These are phyloP conservation scores for Pisolithus microcarpus DNA, from an alignment of 768 basidiomycete genomes.

Conservation along the genomic window DNA sequence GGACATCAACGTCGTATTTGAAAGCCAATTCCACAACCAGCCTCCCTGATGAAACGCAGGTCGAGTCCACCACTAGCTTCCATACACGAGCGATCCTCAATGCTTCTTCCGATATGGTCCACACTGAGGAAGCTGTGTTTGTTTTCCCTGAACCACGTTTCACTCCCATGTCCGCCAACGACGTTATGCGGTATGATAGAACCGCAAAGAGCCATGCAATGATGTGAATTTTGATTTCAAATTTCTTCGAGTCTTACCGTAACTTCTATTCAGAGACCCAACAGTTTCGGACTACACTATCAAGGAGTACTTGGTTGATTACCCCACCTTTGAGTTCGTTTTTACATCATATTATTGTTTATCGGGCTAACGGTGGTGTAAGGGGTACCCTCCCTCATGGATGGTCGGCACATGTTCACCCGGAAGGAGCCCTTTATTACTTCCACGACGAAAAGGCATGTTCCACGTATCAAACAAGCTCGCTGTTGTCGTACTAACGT, in stretches of 20 bases:
- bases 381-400: conserved; percentile 17
- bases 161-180: conserved; percentile 11
- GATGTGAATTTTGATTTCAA: conserved; percentile 4
- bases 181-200: conserved; percentile 12
- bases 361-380: neutral
- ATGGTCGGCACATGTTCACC: conserved; percentile 43
- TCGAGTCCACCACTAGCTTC: neutral
- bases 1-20: conserved; percentile 4
- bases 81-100: neutral
- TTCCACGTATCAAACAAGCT: neutral
- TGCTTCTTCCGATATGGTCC: conserved; percentile 2
- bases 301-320: conserved; percentile 5
- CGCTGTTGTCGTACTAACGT: neutral
- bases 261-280: conserved; percentile 4
- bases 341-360: neutral
- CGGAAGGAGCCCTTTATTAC: conserved; percentile 54
- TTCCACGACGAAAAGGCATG: conserved; percentile 36
- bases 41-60: neutral
- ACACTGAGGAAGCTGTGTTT: conserved; percentile 4
- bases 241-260: neutral
- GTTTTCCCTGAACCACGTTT: conserved; percentile 8
- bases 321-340: conserved; percentile 8
- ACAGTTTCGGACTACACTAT: conserved; percentile 9
- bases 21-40: conserved; percentile 4
- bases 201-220: conserved; percentile 5